Evolutionary conservation across 1,284 basidiomycete species (phyloP).

Genomic region (Leucoagaricus sp.): DNA sequence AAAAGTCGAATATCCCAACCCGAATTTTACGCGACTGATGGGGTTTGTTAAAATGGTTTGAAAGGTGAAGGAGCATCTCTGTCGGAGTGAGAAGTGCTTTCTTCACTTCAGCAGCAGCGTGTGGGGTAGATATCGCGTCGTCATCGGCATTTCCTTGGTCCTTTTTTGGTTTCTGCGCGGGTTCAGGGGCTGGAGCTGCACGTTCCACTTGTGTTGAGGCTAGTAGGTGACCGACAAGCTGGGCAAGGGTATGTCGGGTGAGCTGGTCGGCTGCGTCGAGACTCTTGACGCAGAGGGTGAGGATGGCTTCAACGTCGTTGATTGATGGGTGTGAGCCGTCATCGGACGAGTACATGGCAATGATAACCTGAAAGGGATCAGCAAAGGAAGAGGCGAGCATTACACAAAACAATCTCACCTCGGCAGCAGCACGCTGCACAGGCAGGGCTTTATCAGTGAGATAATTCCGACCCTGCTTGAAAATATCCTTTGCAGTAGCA

Average conservation of each 20-base stretch:
- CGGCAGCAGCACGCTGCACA: conserved; percentile 84
- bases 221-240: conserved; percentile 82
- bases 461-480: conserved; percentile 80
- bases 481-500: conserved; percentile 75
- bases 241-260: conserved; percentile 79
- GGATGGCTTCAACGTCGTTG: conserved; percentile 75
- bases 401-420: conserved; percentile 45
- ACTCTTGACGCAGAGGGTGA: conserved; percentile 71
- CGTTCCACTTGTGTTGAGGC: conserved; percentile 84
- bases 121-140: conserved; percentile 38
- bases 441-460: conserved; percentile 86
- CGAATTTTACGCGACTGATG: conserved; percentile 69
- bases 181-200: conserved; percentile 46
- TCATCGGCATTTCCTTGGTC: conserved; percentile 58
- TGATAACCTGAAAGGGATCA: conserved; percentile 52
- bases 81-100: conserved; percentile 75
- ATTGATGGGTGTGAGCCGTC: conserved; percentile 55
- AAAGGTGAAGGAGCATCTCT: conserved; percentile 85
- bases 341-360: conserved; percentile 60
- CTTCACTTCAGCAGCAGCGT: conserved; percentile 56
- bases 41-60: conserved; percentile 78
- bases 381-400: conserved; percentile 8
- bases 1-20: conserved; percentile 89
- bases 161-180: conserved; percentile 66
- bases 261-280: conserved; percentile 84